These are phyloP conservation scores for Theobroma grandiflorum DNA, from an alignment of 441 rosid species.

Conservation along the genomic window DNA sequence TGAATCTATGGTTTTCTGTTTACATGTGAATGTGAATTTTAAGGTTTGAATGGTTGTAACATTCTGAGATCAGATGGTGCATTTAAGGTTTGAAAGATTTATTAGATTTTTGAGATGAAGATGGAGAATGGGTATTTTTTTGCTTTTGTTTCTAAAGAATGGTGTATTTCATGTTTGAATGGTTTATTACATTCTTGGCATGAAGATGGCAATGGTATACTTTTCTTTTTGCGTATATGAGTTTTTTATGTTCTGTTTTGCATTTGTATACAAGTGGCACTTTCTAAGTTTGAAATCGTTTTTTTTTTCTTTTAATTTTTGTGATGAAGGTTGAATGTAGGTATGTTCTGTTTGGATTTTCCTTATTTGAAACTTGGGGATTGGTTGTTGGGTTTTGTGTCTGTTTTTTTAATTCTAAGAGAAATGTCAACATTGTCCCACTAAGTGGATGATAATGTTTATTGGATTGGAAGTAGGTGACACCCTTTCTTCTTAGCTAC, in stretches of 20 bases:
- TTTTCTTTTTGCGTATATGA: background rate
- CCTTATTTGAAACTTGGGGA: constrained; percentile 1
- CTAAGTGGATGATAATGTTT: background rate
- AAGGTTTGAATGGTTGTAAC: background rate
- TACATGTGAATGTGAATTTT: background rate
- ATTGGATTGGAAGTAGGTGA: background rate
- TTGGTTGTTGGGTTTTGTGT: background rate
- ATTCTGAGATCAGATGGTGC: background rate
- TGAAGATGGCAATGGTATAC: background rate
- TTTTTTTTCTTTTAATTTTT: background rate
- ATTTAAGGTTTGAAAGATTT: background rate
- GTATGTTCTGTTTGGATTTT: background rate
- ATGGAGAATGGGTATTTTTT: background rate
- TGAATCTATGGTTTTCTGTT: background rate
- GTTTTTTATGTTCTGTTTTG: background rate
- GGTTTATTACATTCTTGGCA: background rate
- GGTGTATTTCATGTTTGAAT: background rate
- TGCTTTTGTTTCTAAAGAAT: background rate
- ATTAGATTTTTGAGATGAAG: background rate
- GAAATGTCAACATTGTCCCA: background rate
- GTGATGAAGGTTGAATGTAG: background rate
- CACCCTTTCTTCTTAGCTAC: background rate
- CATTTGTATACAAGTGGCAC: background rate
- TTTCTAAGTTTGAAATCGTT: background rate
- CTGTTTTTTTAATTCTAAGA: background rate